Base-by-base conservation (phyloP, 2,329 filamentous ascomycete species). In the Graphilbum ipis-grandicollis region DNA sequence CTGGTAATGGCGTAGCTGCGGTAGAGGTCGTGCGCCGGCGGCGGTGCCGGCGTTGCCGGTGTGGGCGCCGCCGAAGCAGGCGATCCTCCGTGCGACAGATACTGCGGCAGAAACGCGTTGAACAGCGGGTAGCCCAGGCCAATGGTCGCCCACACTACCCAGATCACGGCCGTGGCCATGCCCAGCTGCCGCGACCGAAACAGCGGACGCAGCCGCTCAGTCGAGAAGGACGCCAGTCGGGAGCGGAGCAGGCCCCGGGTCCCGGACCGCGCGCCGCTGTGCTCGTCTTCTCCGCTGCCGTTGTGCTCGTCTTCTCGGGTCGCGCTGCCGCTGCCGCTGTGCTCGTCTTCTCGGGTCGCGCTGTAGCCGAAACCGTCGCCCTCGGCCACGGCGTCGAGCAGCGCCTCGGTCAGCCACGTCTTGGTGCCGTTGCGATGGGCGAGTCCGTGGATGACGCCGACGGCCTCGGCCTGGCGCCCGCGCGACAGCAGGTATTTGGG, bases 81-180 rank as follows among this genome's bases (percentile, higher is more conserved):
- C 5, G 46, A 44, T 34, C 56, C 56, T 19, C 71, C 66, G 39
- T 73, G 68, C 19, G 75, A 70, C 41, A 92, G 71, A 50, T 90
- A 90, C 46, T 90, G 80, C 0, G 84, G 84, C n/a, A 93, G 65
- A 57, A 92, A 92, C 36, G 80, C 79, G 54, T 90, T 90, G 67
- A 88, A 93, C 2, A 93, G 68, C 1, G 82, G 83, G 50, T 88
- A 92, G 3, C 76, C 82, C 72, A 92, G 79, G 41, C 83, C 83
- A 45, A 92, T 86, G 13, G 72, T 76, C 0, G 75, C 66, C 83
- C 83, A 92, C 52, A 74, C 75, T 55, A 85, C 80, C 79, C 79
- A 85, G 34, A 88, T 61, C 18, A 75, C 56, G 4, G 44, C 48
- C 1, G 69, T 74, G 29, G 67, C 62, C 36, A 60, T 45, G 36